Evolutionary conservation across 2,329 filamentous ascomycete genomes (phyloP), one percentile per base, ranked within the genome.

Genomic region (Fusarium nelsonii): DNA sequence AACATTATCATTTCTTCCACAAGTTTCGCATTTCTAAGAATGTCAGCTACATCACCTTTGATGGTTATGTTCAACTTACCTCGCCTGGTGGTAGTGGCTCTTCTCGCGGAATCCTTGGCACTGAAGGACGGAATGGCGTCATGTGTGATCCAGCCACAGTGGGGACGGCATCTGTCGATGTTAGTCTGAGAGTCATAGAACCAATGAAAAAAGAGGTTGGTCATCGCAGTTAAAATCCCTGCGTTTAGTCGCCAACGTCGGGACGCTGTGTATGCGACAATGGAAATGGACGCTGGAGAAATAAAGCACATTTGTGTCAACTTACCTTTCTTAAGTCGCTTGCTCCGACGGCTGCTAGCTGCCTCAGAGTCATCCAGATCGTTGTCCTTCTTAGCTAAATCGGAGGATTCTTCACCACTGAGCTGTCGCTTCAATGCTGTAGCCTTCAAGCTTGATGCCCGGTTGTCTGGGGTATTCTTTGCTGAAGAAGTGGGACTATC

Each of bases 141-240:
- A 98, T 98, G 81, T 98, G 94, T 53, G 95, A 98, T 56, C 96
- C 96, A 69, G 94, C 94, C 71, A 99, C 93, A 34, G 93, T 97
- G 43, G 95, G 93, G 36, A 90, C 87, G 43, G 84, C 83, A 79
- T 89, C 87, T 77, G 68, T 48, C 36, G 58, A 61, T 72, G 66
- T 75, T 69, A 75, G 73, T 50, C 46, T 59, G 33, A 44, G 44
- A 26, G 20, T 30, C 41, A 56, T 45, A 16, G 36, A 51, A 30
- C 74, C 65, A 76, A 74, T 73, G 36, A 73, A 55, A 58, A 40
- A 36, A 10, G 16, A 14, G 56, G 55, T 72, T 58, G 62, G 60
- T 64, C 63, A 71, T 74, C 60, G 50, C 50, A 58, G 45, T 58
- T 63, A 65, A 69, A 73, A 74, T 73, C 71, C 73, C 71, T 75